A percentile compares a stretch with the other conserved stretches of the same genome.
These are phyloP conservation scores for Pontederia crassipes DNA, from an alignment of 176 grass and related monocot genomes.

Conservation along the genomic window DNA sequence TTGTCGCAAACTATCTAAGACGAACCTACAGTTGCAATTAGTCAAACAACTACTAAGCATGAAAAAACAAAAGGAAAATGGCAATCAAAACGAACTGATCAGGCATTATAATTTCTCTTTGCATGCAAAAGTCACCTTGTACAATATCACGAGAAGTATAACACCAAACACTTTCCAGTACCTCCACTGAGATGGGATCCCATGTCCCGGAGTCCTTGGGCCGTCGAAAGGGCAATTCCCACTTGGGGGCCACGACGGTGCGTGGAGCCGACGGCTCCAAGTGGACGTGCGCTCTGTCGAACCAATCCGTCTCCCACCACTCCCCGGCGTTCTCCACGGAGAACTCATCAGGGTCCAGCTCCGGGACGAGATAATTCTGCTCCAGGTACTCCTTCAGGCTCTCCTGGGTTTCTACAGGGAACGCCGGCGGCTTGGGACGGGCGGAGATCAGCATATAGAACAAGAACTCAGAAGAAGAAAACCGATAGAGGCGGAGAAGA, in stretches of 20 bases:
- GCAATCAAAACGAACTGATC: background rate
- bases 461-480: background rate
- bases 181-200: slow-evolving; percentile 52
- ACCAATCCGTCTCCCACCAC: slow-evolving; percentile 83
- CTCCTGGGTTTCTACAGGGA: slow-evolving; percentile 44
- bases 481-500: background rate
- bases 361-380: slow-evolving; percentile 68
- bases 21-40: too few species aligned
- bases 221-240: slow-evolving; percentile 69
- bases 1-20: too few species aligned
- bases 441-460: background rate
- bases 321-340: slow-evolving; percentile 43
- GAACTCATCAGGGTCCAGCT: slow-evolving; percentile 44
- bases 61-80: background rate
- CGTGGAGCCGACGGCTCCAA: slow-evolving; percentile 66
- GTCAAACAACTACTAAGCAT: too few species aligned
- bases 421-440: slow-evolving; percentile 56
- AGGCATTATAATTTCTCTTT: background rate
- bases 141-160: background rate
- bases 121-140: background rate
- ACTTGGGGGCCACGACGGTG: slow-evolving; percentile 43
- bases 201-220: slow-evolving; percentile 26
- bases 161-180: background rate
- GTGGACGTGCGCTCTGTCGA: slow-evolving; percentile 37
- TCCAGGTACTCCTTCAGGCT: slow-evolving; percentile 60